Evolutionary conservation across 2,329 filamentous ascomycete species (phyloP), one percentile per base, ranked within the genome.

Genomic region (Apiospora malaysiana): DNA sequence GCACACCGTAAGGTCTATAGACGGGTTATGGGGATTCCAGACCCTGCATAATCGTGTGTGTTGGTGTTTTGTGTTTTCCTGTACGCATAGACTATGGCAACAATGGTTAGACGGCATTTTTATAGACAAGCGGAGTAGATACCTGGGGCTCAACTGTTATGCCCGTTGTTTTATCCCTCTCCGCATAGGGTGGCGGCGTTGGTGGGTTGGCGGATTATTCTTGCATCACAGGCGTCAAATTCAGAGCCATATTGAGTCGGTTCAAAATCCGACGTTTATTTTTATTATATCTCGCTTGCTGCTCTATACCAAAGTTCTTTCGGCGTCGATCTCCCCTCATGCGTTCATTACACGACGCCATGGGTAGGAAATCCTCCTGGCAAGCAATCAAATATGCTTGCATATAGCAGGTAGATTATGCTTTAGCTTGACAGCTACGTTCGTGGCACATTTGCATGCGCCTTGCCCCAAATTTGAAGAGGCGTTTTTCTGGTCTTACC

Each of bases 1-100:
- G 91, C 94, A 80, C 94, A 97, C 82, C 94, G 95, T 84, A 93
- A 92, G 81, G 80, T 91, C 37, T 97, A 94, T 82, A 87, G 88
- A 80, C 85, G 85, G 73, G 73, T 89, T 69, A 83, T 85, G 73
- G 85, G 82, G 25, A 73, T 85, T 51, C 82, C 83, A 47, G 75
- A 82, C 40, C 56, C 70, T 63, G 56, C 56, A 9, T 63, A 63
- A 32, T 63, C 10, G 56, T 63, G 56, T n/a, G 4, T 40, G 21
- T 18, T n/a, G 3, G 27, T 63, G 56, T n/a, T n/a, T 21, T n/a
- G 8, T 63, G 56, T 63, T 63, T 63, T 63, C n/a, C 27, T n/a
- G 56, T 32, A 63, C 40, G 10, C 56, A 63, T 63, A 63, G 56
- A 63, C 56, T 63, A 40, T 4, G 27, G 56, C 18, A 43, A 46